Evolutionary conservation across 768 basidiomycete genomes (phyloP), one percentile per base, ranked within the genome.

Genomic region (Asterophora lycoperdoides): DNA sequence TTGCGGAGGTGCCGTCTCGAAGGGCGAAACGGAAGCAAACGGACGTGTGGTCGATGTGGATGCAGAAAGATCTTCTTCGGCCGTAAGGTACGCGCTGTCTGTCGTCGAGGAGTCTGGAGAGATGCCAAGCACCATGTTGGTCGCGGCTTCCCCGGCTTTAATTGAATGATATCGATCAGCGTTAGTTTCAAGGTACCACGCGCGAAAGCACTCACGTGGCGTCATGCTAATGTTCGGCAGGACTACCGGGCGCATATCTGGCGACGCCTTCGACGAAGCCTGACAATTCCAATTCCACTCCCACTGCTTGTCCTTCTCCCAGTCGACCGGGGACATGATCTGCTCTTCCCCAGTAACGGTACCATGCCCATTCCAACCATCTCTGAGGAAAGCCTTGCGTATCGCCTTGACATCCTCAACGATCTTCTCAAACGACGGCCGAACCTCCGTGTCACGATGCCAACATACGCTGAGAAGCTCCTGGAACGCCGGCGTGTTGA

Each of bases 391-490:
- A n/a, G 57, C 66, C 35, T 65, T 70, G 40, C 77, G 71, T 28
- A 83, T 57, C 23, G 59, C 64, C 56, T 75, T 71, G 44, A 86
- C 55, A 11, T 71, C 72, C 5, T 59, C 52, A 2, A 76, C 75
- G 20, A 86, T 67, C 20, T 66, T 57, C 14, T 69, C 61, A 57
- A 89, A 89, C 0, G 71, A 51, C 3, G 81, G 79, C 0, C 87
- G 75, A n/a, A 57, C 50, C 6, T 59, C 55, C 1, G 84, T 78
- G 43, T 79, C 70, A 2, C 65, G 68, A 38, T 72, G 64, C 86
- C 87, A 90, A 54, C 81, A 84, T 3, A 57, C 35, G 9, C 66
- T 64, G 18, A 90, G 65, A 40, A 86, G 66, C 8, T 73, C 64
- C 56, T 68, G 67, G 35, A 73, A 63, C 1, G 60, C 60, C 1